Base-by-base conservation (phyloP, 2,329 filamentous ascomycete species). In the Colletotrichum paranaense region DNA sequence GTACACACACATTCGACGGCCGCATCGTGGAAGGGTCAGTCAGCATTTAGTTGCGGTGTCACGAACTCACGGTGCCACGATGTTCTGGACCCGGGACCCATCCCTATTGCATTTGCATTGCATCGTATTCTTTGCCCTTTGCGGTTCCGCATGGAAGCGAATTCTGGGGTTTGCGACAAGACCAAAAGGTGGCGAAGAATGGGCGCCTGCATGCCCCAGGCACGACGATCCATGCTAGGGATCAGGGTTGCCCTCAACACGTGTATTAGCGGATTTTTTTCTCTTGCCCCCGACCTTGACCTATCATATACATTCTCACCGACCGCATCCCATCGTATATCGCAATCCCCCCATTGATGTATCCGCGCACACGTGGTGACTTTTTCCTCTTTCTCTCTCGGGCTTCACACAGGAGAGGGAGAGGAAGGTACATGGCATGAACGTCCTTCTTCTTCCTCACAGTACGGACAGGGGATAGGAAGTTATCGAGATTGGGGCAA, bases 151-250 rank as follows among this genome's bases (percentile, higher is more conserved):
- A 53, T 26, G 12, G 28, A 53, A 26, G 30, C 28, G 58, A 58
- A 42, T 42, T n/a, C 22, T 62, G 58, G 38, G 52, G 22, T n/a
- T n/a, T 58, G 58, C 22, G 49, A 46, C 22, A 16, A 24, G 11
- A 30, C 22, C 58, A 14, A 35, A n/a, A 32, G 66, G 58, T 69
- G 65, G 58, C 69, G 52, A 72, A 72, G 8, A 49, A 49, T 42
- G 32, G 28, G 22, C 38, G 57, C 49, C 35, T 30, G 58, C 30
- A 55, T 68, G 65, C 46, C 28, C 12, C 14, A 49, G 32, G 58
- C 58, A 42, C 52, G 58, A 68, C 53, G 24, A 72, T 63, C 58
- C 14, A 11, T 38, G 6, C 52, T 19, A 22, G 57, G 49, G 66
- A 58, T 46, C n/a, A 46, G 22, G 4, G 35, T 58, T 42, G 38